Base-by-base conservation (phyloP, 768 basidiomycete species). In the Leccinellum albellum region DNA sequence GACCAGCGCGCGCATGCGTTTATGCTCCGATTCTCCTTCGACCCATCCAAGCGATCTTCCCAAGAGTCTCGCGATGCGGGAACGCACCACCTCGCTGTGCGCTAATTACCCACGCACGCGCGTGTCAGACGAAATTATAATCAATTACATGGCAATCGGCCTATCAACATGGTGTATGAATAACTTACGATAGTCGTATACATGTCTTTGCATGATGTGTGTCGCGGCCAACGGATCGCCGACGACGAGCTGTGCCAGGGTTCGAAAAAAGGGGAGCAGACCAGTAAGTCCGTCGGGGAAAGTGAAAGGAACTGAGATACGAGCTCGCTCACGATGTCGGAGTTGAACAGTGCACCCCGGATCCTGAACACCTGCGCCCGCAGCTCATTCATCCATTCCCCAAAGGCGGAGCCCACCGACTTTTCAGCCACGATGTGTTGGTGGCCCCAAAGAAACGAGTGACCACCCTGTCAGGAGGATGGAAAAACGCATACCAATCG, bases 1-100 rank as follows among this genome's bases (percentile, higher is more conserved):
- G 4, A 57, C 47, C 24, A 57, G 56, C n/a, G 56, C 37, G 13
- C 53, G 56, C 53, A 57, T 57, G 8, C 56, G 56, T 23, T 49
- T 57, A 13, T 57, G 53, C 5, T 49, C 56, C 21, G 53, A 55
- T 55, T 57, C 56, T 3, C 56, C 53, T 31, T 57, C 56, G 17
- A 57, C 53, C 56, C 56, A 57, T 10, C 53, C 56, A 17, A 57
- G 52, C 5, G 53, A 57, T 13, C 42, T 57, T 28, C 56, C 56
- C 3, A 55, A 24, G 21, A 57, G 42, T 24, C 56, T 37, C 28
- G 56, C 56, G 4, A 57, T 57, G 6, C 56, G 53, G 6, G 29
- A 49, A 26, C 56, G 53, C 23, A 57, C 53, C 2, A 57, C 13
- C 8, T 32, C 33, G n/a, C 47, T 54, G 23, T 55, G 53, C 2